Evolutionary conservation across 2,329 filamentous ascomycete genomes (phyloP), one percentile per base, ranked within the genome.

Genomic region (Alternaria postmessia): DNA sequence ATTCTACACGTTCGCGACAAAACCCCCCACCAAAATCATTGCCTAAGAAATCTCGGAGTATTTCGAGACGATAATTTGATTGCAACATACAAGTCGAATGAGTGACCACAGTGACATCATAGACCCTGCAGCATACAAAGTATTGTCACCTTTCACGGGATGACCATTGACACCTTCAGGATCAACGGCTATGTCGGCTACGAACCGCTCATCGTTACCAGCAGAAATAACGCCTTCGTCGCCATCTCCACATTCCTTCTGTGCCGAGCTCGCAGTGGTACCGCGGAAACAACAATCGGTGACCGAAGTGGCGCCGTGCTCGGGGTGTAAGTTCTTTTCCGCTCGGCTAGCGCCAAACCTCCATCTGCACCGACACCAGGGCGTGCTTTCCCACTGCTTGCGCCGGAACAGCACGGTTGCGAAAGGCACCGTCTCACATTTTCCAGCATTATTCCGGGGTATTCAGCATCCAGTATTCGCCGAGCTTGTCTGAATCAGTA

Each of bases 281-380:
- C 18, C 11, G 28, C 16, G 16, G n/a, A 8, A 20, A 18, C 20
- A 41, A 22, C n/a, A 11, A 16, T 28, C 34, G 30, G 32, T 48
- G 24, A 20, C 57, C 57, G 51, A 51, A 39, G 57, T 55, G 46
- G 46, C 22, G 46, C 57, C 46, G 32, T 48, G 34, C 14, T 51
- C 30, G 14, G 59, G 49, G 59, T 49, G 26, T 57, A 46, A 53
- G 28, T 28, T 28, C 59, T 65, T 63, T 56, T 61, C 60, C 63
- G 51, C 47, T 41, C 9, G 46, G 54, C 36, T 54, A 54, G 51
- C 51, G 51, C 24, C 48, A 34, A 48, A 48, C 30, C 30, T 7
- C 11, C 34, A 16, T 41, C 22, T n/a, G n/a, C 28, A 28, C 36
- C 28, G 24, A 16, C 34, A 42, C 26, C 36, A 36, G 16, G 20